phyloP scores from a whole-genome alignment of 208 protist genomes.

The Trypanosomatidae sp. region DNA sequence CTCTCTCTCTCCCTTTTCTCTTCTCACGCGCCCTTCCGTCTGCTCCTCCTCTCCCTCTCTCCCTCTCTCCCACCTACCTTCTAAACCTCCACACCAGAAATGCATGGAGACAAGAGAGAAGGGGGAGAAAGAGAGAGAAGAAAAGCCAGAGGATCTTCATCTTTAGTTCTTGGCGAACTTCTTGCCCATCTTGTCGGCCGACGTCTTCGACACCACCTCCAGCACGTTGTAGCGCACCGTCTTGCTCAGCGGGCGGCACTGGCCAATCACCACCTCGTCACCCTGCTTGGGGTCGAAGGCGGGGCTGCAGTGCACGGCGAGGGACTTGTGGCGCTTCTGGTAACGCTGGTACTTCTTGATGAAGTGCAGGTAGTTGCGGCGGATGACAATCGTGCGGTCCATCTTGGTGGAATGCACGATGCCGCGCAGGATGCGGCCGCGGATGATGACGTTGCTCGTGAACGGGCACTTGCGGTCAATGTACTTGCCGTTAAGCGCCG shows the following conservation, averaged over 20 bases:
- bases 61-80: too few species aligned
- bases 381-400: constrained; percentile 98
- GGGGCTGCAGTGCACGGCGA: constrained; percentile 99
- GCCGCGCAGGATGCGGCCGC: constrained; percentile 98
- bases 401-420: constrained; percentile 99
- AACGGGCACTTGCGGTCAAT: constrained; percentile 99
- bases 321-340: constrained; percentile 99
- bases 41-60: too few species aligned
- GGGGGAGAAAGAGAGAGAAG: too few species aligned
- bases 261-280: constrained; percentile 98
- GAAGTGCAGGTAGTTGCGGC: constrained; percentile 99
- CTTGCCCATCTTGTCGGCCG: constrained; percentile 86
- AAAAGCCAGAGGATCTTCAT: too few species aligned
- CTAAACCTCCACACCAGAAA: too few species aligned
- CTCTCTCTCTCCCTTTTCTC: too few species aligned
- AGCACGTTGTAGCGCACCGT: constrained; percentile 99
- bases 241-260: constrained; percentile 99
- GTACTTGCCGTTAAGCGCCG: constrained; percentile 98
- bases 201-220: constrained; percentile 89
- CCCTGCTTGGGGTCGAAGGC: constrained; percentile 98
- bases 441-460: constrained; percentile 99
- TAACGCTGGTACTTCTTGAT: constrained; percentile 99
- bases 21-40: too few species aligned
- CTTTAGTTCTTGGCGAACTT: constrained; percentile 90
- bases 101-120: too few species aligned